These are phyloP conservation scores for Cochlearia excelsa DNA, from an alignment of 345 rosid species.

Conservation along the genomic window DNA sequence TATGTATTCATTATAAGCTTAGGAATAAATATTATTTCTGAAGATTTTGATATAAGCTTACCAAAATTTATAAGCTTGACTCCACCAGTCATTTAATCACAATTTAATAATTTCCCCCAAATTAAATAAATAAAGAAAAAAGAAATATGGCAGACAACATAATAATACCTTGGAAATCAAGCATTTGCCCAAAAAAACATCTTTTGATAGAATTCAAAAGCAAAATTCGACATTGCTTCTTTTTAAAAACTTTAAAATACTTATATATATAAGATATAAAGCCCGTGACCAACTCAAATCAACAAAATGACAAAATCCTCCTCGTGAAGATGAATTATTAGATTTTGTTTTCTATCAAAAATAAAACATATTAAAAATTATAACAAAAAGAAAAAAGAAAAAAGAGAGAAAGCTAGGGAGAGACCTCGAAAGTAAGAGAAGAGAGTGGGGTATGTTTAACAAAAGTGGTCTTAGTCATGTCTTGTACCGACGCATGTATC, in stretches of 20 bases:
- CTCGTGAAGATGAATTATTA: conserved; percentile 24
- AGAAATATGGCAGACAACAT: conserved; percentile 18
- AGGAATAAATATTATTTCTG: too few relatives aligned
- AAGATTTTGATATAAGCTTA: too few relatives aligned
- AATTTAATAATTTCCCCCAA: background rate
- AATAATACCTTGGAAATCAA: conserved; percentile 31
- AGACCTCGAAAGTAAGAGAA: conserved; percentile 66
- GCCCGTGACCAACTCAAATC: conserved; percentile 29
- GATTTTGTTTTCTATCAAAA: conserved; percentile 16
- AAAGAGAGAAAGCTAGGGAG: background rate
- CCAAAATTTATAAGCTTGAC: too few relatives aligned
- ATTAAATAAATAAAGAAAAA: background rate
- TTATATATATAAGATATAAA: conserved; percentile 1
- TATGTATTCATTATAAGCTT: too few relatives aligned
- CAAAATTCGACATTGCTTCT: background rate
- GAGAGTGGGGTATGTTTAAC: conserved; percentile 49
- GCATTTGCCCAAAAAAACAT: conserved; percentile 18
- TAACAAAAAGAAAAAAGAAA: background rate
- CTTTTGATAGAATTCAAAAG: conserved; percentile 8
- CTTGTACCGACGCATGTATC: conserved; percentile 90
- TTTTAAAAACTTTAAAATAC: too few relatives aligned
- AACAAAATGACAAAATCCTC: conserved; percentile 23
- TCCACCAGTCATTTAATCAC: background rate
- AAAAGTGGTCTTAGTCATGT: conserved; percentile 48
- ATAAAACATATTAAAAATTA: background rate